Evolutionary conservation across 1,284 basidiomycete species (phyloP).

Genomic region (Papiliotrema laurentii): DNA sequence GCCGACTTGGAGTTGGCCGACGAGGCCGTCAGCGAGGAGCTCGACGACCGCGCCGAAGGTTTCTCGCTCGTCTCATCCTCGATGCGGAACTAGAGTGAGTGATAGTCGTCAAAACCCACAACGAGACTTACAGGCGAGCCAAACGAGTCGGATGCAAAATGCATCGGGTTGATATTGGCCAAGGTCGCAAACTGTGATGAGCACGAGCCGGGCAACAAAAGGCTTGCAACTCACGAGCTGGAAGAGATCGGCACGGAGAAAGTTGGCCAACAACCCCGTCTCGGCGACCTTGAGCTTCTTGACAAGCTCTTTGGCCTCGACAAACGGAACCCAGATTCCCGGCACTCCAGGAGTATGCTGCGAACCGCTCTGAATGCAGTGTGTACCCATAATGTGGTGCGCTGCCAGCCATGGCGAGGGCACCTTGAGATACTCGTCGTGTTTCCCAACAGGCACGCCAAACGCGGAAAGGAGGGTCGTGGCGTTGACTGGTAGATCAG

Average conservation of each 20-base stretch:
- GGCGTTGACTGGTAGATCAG: constrained; percentile 32
- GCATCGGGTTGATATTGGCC: constrained; percentile 32
- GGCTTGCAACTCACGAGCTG: constrained; percentile 13
- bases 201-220: background rate
- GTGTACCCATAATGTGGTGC: constrained; percentile 23
- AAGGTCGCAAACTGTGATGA: constrained; percentile 27
- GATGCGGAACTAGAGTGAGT: background rate
- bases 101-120: background rate
- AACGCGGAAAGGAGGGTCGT: constrained; percentile 36
- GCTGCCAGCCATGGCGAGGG: constrained; percentile 23
- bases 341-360: constrained; percentile 33
- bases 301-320: constrained; percentile 31
- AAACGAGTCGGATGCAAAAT: constrained; percentile 31
- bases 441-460: constrained; percentile 22
- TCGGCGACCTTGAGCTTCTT: constrained; percentile 19
- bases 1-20: constrained; percentile 28
- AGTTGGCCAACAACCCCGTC: constrained; percentile 20
- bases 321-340: constrained; percentile 37
- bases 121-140: constrained; percentile 21
- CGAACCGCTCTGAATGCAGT: constrained; percentile 12
- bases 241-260: constrained; percentile 38
- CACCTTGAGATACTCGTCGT: constrained; percentile 24
- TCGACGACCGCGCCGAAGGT: background rate
- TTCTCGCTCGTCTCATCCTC: no score
- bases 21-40: constrained; percentile 7